Conservation (phyloP, 441 rosid genomes). For the Adansonia gregorii region DNA sequence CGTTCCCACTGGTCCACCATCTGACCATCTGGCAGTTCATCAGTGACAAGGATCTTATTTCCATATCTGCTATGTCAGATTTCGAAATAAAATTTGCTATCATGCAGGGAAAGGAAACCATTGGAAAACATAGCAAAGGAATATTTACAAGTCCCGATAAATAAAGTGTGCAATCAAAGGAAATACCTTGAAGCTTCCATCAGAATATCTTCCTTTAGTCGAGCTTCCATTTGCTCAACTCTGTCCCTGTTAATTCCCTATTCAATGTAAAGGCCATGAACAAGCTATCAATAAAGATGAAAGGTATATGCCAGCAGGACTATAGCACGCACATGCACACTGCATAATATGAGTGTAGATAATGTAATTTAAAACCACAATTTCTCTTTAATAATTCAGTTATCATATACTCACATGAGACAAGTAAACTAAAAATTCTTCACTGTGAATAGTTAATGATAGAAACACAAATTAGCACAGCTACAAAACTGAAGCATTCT, state of each 20-base stretch:
- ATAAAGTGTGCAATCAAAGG: slow-evolving; percentile 22
- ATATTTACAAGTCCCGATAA: slow-evolving; percentile 19
- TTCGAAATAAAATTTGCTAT: slow-evolving; percentile 30
- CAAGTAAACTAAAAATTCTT: neutral
- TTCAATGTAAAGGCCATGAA: slow-evolving; percentile 30
- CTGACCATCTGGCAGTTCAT: slow-evolving; percentile 98
- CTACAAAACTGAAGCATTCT: neutral
- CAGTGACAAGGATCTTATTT: slow-evolving; percentile 98
- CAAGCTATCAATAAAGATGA: slow-evolving; percentile 29
- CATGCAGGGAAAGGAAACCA: slow-evolving; percentile 27
- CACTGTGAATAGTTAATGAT: neutral
- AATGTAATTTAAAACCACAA: neutral
- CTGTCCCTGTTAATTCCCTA: slow-evolving; percentile 94
- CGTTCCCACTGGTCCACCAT: slow-evolving; percentile 99
- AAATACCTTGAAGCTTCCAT: slow-evolving; percentile 87
- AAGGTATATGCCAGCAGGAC: slow-evolving; percentile 9
- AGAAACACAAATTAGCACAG: slow-evolving; percentile 2
- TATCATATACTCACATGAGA: slow-evolving; percentile 6
- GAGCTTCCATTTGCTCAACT: slow-evolving; percentile 98
- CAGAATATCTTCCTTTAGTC: slow-evolving; percentile 88
- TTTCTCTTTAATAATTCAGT: neutral
- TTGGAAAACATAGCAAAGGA: slow-evolving; percentile 22
- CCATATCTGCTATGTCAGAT: slow-evolving; percentile 74
- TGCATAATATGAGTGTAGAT: slow-evolving; percentile 7
- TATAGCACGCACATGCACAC: slow-evolving; percentile 16